These are phyloP conservation scores for Calocybe indica DNA, from an alignment of 768 basidiomycete genomes.

Conservation along the genomic window DNA sequence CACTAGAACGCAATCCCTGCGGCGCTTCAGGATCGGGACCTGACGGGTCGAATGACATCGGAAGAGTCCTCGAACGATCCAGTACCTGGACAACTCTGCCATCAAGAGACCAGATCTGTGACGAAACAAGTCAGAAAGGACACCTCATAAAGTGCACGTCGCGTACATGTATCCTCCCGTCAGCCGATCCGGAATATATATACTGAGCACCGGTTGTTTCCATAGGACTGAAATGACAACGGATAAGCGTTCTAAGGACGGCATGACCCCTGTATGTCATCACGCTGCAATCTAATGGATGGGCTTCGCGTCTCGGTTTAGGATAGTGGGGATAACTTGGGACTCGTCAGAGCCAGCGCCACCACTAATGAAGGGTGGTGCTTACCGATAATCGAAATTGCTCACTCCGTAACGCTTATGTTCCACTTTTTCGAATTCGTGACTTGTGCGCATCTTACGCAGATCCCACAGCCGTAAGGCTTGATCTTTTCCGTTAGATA, in stretches of 20 bases:
- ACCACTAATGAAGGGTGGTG: not conserved
- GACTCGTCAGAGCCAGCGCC: not conserved
- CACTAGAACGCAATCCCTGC: constrained; percentile 21
- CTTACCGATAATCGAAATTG: constrained; percentile 80
- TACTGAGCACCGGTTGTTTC: constrained; percentile 92
- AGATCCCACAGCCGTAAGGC: constrained; percentile 89
- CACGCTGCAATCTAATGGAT: constrained; percentile 88
- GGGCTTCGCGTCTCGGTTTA: constrained; percentile 52
- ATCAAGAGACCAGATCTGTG: constrained; percentile 94
- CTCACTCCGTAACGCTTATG: constrained; percentile 47
- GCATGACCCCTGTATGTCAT: constrained; percentile 94
- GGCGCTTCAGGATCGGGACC: constrained; percentile 39
- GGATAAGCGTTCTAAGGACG: constrained; percentile 86
- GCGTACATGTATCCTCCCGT: constrained; percentile 79
- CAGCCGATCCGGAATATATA: constrained; percentile 89
- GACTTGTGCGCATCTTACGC: constrained; percentile 80
- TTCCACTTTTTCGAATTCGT: constrained; percentile 55
- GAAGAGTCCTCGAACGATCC: constrained; percentile 69
- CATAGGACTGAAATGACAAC: constrained; percentile 92
- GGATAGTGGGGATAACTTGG: constrained; percentile 61
- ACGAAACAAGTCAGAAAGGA: constrained; percentile 4
- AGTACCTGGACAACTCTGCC: constrained; percentile 79
- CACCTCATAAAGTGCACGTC: constrained; percentile 1
- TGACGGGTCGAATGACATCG: constrained; percentile 71
- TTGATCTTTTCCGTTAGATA: constrained; percentile 97